Percentiles rank a stretch among this genome's conserved stretches.
Evolutionary conservation across 495 filamentous ascomycete species (phyloP).

Genomic region (Barbatosphaeria neglecta): DNA sequence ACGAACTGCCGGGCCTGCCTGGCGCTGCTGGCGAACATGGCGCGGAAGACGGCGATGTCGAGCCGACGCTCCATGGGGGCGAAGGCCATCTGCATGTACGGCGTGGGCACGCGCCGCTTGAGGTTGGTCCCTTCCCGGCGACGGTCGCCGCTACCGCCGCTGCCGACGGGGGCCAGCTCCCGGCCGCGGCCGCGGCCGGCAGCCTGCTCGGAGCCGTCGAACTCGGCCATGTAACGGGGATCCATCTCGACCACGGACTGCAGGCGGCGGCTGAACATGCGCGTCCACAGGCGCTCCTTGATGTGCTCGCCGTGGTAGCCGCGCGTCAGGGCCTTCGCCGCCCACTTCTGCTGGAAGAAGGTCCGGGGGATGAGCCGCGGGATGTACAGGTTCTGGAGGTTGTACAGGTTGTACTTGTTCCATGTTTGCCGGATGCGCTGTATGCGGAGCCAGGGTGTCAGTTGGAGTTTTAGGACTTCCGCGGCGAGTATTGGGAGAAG

Average conservation of each 20-base stretch:
- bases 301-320: constrained; percentile 92
- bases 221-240: constrained; percentile 55
- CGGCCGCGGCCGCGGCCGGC: constrained; percentile 71
- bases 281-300: constrained; percentile 77
- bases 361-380: constrained; percentile 37
- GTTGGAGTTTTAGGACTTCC: background rate
- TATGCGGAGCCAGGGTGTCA: background rate
- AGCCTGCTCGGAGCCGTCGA: constrained; percentile 72
- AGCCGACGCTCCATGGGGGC: constrained; percentile 81
- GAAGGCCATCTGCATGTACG: constrained; percentile 89
- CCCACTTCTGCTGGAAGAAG: constrained; percentile 98
- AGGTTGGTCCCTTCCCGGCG: background rate
- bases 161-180: constrained; percentile 14
- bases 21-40: constrained; percentile 89
- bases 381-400: constrained; percentile 39
- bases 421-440: constrained; percentile 93
- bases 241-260: constrained; percentile 79
- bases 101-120: constrained; percentile 30
- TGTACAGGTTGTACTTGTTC: constrained; percentile 96
- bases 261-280: constrained; percentile 73
- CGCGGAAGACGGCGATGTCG: constrained; percentile 82
- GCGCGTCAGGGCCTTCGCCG: constrained; percentile 67
- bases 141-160: background rate
- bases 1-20: constrained; percentile 91
- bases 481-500: background rate